phyloP scores from a whole-genome alignment of 2,329 filamentous ascomycete genomes.

The Phoma sp. region DNA sequence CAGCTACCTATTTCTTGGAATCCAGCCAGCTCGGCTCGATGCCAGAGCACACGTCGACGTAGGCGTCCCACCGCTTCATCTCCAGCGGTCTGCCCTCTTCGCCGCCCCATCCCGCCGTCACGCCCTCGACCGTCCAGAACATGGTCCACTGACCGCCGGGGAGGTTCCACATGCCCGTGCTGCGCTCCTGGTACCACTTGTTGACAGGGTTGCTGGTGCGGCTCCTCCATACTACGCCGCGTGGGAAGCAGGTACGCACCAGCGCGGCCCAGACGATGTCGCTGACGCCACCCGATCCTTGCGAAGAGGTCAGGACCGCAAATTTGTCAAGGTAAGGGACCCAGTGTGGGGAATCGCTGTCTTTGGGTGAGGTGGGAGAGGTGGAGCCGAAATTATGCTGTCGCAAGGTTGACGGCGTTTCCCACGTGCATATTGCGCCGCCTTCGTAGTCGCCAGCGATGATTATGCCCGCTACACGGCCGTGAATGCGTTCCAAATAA shows the following conservation, averaged over 20 bases:
- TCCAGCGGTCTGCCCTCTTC: conserved; percentile 52
- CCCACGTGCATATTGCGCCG: conserved; percentile 93
- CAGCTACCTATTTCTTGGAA: conserved; percentile 42
- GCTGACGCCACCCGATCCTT: conserved; percentile 90
- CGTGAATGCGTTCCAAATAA: conserved; percentile 81
- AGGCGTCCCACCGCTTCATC: conserved; percentile 54
- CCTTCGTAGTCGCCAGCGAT: conserved; percentile 97
- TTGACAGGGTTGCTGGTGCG: conserved; percentile 93
- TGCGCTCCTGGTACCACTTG: conserved; percentile 98
- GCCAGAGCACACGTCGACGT: conserved; percentile 55
- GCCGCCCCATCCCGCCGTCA: conserved; percentile 55
- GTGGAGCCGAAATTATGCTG: conserved; percentile 50
- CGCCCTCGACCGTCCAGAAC: conserved; percentile 89
- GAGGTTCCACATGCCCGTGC: conserved; percentile 81
- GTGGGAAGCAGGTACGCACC: conserved; percentile 85
- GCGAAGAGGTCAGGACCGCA: conserved; percentile 84
- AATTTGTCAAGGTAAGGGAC: conserved; percentile 98
- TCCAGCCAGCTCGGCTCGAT: conserved; percentile 59
- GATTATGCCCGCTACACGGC: conserved; percentile 86
- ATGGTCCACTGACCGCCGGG: conserved; percentile 89
- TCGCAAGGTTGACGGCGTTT: conserved; percentile 60
- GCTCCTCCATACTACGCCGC: conserved; percentile 91
- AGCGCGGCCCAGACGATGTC: conserved; percentile 97
- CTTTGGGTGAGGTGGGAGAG: neutral
- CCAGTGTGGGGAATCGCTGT: conserved; percentile 56